A percentile compares a stretch with the other conserved stretches of the same genome.
phyloP scores from a whole-genome alignment of 768 basidiomycete species.

The Boletus fagicola region DNA sequence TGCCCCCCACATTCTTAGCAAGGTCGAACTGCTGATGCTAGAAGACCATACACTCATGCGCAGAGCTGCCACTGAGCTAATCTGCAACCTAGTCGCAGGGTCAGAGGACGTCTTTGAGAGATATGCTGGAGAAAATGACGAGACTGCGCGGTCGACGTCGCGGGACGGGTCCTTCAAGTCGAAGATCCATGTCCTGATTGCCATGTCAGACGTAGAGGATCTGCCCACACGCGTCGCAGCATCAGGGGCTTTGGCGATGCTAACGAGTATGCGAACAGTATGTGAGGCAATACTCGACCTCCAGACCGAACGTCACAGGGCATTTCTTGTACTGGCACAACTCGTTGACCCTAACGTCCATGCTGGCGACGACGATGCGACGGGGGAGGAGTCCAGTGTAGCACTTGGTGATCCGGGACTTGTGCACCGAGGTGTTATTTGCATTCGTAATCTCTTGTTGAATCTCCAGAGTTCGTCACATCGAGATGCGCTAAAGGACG shows the following conservation, averaged over 20 bases:
- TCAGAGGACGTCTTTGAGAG: constrained; percentile 73
- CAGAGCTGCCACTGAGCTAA: constrained; percentile 84
- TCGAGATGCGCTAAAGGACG: constrained; percentile 45
- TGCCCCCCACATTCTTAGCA: constrained; percentile 57
- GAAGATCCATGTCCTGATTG: constrained; percentile 78
- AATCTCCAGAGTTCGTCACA: constrained; percentile 42
- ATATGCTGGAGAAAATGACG: constrained; percentile 51
- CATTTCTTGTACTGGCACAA: constrained; percentile 63
- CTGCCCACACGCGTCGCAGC: constrained; percentile 83
- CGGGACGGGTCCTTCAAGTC: constrained; percentile 39
- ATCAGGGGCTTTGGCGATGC: constrained; percentile 81
- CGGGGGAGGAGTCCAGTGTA: constrained; percentile 36
- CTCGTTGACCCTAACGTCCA: constrained; percentile 60
- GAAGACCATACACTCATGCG: constrained; percentile 83
- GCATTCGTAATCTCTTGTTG: constrained; percentile 60
- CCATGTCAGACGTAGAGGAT: constrained; percentile 86
- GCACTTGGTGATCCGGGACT: constrained; percentile 51
- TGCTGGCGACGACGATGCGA: constrained; percentile 32
- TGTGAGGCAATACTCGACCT: constrained; percentile 63
- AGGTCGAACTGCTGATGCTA: constrained; percentile 69
- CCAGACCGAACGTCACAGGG: constrained; percentile 60
- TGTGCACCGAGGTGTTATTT: constrained; percentile 77
- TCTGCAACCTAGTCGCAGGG: constrained; percentile 86
- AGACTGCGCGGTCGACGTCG: constrained; percentile 43
- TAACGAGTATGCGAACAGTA: constrained; percentile 60